Evolutionary conservation across 768 basidiomycete genomes (phyloP).

Genomic region (Mycena sanguinolenta): DNA sequence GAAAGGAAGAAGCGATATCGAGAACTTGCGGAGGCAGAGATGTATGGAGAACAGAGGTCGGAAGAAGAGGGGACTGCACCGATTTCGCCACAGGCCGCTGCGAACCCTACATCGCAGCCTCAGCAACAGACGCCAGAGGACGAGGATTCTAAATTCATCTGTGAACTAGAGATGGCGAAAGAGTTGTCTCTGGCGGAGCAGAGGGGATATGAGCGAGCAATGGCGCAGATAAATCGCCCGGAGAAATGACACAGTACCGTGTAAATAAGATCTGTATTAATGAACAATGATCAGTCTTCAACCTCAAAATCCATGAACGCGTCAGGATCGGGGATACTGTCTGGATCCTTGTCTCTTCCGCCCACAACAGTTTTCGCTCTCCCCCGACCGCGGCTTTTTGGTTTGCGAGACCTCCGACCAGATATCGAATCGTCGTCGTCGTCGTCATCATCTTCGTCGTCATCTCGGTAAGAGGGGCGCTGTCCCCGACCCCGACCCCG

Average conservation of each 20-base stretch:
- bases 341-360: conserved; percentile 47
- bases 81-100: conserved; percentile 9
- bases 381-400: conserved; percentile 49
- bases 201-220: conserved; percentile 39
- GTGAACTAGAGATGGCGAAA: conserved; percentile 50
- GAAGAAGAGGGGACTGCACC: not conserved
- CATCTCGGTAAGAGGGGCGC: conserved; percentile 39
- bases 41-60: conserved; percentile 38
- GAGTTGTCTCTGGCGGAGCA: conserved; percentile 52
- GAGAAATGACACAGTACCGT: conserved; percentile 13
- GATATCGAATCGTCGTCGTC: conserved; percentile 27
- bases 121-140: conserved; percentile 16
- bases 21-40: conserved; percentile 49
- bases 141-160: conserved; percentile 40
- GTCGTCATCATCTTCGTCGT: conserved; percentile 32
- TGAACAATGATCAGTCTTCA: conserved; percentile 20
- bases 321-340: conserved; percentile 40
- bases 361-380: conserved; percentile 43
- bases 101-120: conserved; percentile 1
- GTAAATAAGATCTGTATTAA: conserved; percentile 22
- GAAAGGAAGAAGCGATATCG: conserved; percentile 51
- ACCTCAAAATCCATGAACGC: conserved; percentile 26
- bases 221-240: conserved; percentile 28
- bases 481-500: conserved; percentile 52
- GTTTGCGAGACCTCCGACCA: conserved; percentile 47